Base-by-base conservation (phyloP, 345 rosid genomes). In the Lumnitzera racemosa region DNA sequence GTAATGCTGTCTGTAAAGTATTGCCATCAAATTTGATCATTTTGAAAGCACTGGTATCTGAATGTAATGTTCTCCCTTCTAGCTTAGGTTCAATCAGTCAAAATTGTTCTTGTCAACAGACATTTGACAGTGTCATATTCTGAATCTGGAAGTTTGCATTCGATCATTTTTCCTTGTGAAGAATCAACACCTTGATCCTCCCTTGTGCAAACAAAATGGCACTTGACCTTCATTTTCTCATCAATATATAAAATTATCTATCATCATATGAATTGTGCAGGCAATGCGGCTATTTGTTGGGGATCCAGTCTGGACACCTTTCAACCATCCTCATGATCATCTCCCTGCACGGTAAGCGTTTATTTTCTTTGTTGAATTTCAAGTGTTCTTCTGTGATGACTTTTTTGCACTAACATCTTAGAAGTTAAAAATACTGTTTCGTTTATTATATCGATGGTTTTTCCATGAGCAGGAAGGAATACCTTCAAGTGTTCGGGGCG, bases 211-310 rank as follows among this genome's bases (percentile, higher is more conserved):
- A 27, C 31, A 27, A 5, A 27, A 27, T 27, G 31, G 0, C 31
- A 27, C 31, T 27, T 27, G 31, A 27, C 1, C 31, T 36, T 43
- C 24, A 46, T 24, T 47, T 56, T 56, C 59, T 56, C n/a, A 49
- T 11, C 49, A 6, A 46, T 27, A 1, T 0, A 43, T 23, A n/a
- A 50, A 46, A 25, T 27, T 25, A 46, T 56, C 14, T 50, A 15
- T 12, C 59, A 53, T 23, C 36, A 27, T 3, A 27, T 27, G 5
- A 2, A 27, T 27, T 17, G 14, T 70, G 61, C 78, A 87, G 97
- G 97, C 97, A 5, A 81, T 90, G 97, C 77, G 96, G 25, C 88
- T 90, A 48, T 90, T 87, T 20, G 90, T 87, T 53, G 96, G 92
- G 57, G 90, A 83, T 56, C 96, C 97, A 15, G 47, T 90, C 57